These are phyloP conservation scores for Cynara cardunculus DNA, from an alignment of 129 eudicot genomes.

Conservation along the genomic window DNA sequence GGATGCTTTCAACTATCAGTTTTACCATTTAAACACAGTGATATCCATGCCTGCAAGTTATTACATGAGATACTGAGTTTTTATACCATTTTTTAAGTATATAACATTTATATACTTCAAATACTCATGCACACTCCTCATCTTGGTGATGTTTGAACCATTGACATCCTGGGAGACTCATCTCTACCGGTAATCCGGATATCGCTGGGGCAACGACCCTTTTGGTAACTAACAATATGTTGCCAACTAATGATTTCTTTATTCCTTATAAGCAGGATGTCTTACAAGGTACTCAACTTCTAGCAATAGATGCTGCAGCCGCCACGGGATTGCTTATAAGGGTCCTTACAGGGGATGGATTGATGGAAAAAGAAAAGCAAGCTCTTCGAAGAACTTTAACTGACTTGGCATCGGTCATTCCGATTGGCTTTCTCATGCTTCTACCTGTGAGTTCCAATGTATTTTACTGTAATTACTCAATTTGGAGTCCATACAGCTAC, in stretches of 20 bases:
- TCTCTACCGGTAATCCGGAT: background rate
- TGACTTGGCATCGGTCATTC: constrained; percentile 86
- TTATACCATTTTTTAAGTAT: background rate
- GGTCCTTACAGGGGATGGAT: constrained; percentile 69
- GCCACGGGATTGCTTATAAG: constrained; percentile 74
- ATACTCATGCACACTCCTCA: background rate
- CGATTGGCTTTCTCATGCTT: constrained; percentile 93
- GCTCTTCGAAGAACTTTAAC: constrained; percentile 83
- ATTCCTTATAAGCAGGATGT: constrained; percentile 59
- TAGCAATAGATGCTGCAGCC: constrained; percentile 89
- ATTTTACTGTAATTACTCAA: background rate
- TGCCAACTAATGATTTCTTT: background rate
- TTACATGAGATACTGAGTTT: background rate
- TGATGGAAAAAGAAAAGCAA: constrained; percentile 89
- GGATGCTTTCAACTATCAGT: background rate
- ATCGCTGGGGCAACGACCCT: background rate
- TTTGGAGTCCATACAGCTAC: background rate
- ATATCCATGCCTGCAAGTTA: background rate
- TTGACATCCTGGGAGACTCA: background rate
- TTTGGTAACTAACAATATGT: background rate
- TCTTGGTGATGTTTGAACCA: background rate
- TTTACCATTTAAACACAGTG: background rate
- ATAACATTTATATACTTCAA: background rate
- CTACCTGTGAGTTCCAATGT: constrained; percentile 69
- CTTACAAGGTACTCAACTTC: constrained; percentile 95